phyloP scores from a whole-genome alignment of 768 basidiomycete species.

The Pleurotus ostreatus region DNA sequence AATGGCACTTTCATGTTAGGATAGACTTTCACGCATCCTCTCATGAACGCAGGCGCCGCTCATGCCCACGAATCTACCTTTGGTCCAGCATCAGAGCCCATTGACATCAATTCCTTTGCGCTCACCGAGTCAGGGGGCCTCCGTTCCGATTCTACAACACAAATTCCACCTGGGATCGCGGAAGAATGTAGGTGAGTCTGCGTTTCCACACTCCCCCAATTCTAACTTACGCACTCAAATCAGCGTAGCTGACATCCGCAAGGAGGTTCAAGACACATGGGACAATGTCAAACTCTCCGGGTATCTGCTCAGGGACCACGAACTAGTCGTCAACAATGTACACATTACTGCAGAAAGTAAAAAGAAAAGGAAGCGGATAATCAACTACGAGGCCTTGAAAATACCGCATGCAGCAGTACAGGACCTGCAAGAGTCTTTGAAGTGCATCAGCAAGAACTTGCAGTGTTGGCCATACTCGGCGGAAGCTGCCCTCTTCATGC shows the following conservation, averaged over 20 bases:
- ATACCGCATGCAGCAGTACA: slow-evolving; percentile 43
- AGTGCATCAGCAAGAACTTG: slow-evolving; percentile 49
- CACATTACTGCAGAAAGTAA: slow-evolving; percentile 24
- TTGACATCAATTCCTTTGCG: slow-evolving; percentile 30
- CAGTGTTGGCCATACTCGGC: slow-evolving; percentile 56
- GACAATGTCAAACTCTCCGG: slow-evolving; percentile 53
- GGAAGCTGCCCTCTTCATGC: slow-evolving; percentile 58
- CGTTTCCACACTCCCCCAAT: not conserved
- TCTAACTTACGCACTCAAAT: not conserved
- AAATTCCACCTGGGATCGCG: slow-evolving; percentile 24
- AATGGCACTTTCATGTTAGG: no score
- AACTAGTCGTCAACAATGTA: slow-evolving; percentile 35
- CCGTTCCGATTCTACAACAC: slow-evolving; percentile 1
- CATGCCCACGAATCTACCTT: slow-evolving; percentile 47
- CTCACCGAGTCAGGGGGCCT: not conserved
- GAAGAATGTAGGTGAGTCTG: slow-evolving; percentile 39
- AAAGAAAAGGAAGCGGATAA: slow-evolving; percentile 24
- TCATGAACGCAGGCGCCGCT: slow-evolving; percentile 17
- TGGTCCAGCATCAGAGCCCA: slow-evolving; percentile 58
- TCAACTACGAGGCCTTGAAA: slow-evolving; percentile 29
- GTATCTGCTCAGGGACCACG: slow-evolving; percentile 51
- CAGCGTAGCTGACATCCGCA: slow-evolving; percentile 52
- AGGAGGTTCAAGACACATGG: slow-evolving; percentile 42
- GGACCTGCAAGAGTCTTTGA: slow-evolving; percentile 34
- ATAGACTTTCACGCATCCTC: not conserved